Evolutionary conservation across 768 basidiomycete species (phyloP), one percentile per base, ranked within the genome.

Genomic region (Tremella yokohamensis): DNA sequence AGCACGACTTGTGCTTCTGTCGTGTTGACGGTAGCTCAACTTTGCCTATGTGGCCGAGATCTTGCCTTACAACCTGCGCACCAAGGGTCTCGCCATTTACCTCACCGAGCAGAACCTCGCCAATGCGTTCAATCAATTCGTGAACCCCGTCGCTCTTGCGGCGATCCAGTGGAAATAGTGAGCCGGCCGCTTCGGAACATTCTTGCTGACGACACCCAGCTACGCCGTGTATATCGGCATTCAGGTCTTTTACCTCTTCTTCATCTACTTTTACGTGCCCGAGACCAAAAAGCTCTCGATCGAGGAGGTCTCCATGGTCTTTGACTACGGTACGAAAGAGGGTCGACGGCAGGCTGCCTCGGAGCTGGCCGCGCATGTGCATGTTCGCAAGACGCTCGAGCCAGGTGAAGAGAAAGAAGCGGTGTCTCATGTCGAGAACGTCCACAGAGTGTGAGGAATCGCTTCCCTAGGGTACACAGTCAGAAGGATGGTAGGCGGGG

Each of bases 11-110:
- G n/a, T n/a, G n/a, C 64, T 61, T 16, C 38, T 56, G 34, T 58
- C 52, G 11, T 58, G 45, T 56, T 8, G 3, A 8, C 3, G n/a
- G n/a, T n/a, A 26, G 22, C 15, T 34, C 20, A 18, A 34, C 25
- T 26, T 52, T 39, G 37, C 58, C 13, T 62, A 62, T 49, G 54
- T 57, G 1, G 47, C 59, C 25, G 65, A 66, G 25, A 66, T 66
- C 38, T 56, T 60, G 29, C 90, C 90, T 1, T 90, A 82, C 80
- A 77, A 79, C 20, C 79, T 91, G 52, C 89, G 89, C 71, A 87
- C 89, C 61, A 90, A 89, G 80, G 88, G 89, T 60, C 85, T 90
- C 80, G 87, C 82, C 63, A 70, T 90, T 56, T 62, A 63, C n/a
- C 54, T 58, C 20, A 59, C 57, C 40, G 59, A 58, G 3, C 58